Percentiles rank a stretch among this genome's conserved stretches.
Evolutionary conservation across 495 filamentous ascomycete species (phyloP).

Genomic region (Rhizodiscina lignyota): DNA sequence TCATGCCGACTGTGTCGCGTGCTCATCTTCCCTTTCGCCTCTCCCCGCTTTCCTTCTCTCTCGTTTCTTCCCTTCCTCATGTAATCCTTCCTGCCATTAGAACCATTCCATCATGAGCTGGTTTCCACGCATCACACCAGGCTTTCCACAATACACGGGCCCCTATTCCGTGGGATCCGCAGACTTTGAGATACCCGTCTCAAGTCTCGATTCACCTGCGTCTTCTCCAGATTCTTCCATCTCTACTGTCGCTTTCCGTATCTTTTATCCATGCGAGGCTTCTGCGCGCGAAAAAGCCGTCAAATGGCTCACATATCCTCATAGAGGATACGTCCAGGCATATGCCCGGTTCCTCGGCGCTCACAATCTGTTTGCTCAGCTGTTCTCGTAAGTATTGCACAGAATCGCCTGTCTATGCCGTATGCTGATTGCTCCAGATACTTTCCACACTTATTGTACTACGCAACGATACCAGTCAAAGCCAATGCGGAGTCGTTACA

Average conservation of each 20-base stretch:
- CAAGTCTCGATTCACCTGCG: conserved; percentile 35
- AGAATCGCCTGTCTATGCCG: no score
- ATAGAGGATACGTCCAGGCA: conserved; percentile 46
- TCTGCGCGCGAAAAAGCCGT: conserved; percentile 22
- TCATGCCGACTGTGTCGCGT: no score
- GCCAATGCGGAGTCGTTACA: conserved; percentile 30
- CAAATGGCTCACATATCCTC: conserved; percentile 58
- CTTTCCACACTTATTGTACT: conserved; percentile 48
- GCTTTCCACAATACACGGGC: conserved; percentile 53
- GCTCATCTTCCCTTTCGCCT: no score
- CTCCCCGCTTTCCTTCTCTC: no score
- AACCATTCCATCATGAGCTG: no score
- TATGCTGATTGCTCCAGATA: conserved; percentile 45
- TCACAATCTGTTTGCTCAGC: no score
- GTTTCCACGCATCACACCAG: no score
- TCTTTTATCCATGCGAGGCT: conserved; percentile 53
- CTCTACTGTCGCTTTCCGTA: conserved; percentile 51
- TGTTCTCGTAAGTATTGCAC: no score
- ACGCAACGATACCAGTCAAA: conserved; percentile 41
- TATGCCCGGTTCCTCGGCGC: conserved; percentile 53
- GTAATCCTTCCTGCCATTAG: no score
- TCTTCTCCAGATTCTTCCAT: conserved; percentile 33
- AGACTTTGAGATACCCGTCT: conserved; percentile 55
- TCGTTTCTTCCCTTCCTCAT: no score
- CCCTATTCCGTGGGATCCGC: conserved; percentile 57